phyloP scores from a whole-genome alignment of 192 early-diverging fungal species.

The Dissophora ornata region DNA sequence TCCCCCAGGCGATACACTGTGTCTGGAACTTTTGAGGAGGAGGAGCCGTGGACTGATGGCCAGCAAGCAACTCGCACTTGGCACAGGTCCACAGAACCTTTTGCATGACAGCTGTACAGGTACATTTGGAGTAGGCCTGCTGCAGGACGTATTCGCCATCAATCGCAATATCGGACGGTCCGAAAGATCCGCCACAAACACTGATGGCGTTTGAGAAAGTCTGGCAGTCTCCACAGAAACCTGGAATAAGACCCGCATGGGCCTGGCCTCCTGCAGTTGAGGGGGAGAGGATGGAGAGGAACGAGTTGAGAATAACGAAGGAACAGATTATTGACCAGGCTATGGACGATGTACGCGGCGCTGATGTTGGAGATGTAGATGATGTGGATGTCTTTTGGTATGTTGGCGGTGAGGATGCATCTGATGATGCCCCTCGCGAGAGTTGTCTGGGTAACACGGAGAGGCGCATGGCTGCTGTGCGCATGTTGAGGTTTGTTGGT shows the following conservation, averaged over 20 bases:
- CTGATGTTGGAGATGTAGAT: neutral
- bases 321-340: slow-evolving; percentile 29
- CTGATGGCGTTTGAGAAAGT: slow-evolving; percentile 42
- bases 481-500: no score
- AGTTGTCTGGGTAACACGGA: neutral
- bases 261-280: slow-evolving; percentile 23
- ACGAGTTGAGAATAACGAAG: slow-evolving; percentile 16
- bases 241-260: slow-evolving; percentile 13
- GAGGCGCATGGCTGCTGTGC: neutral
- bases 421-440: neutral
- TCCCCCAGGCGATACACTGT: slow-evolving; percentile 33
- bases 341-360: neutral
- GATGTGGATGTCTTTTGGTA: neutral
- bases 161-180: slow-evolving; percentile 28
- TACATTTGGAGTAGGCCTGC: slow-evolving; percentile 24
- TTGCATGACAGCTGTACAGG: slow-evolving; percentile 33
- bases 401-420: neutral
- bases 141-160: slow-evolving; percentile 24
- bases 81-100: slow-evolving; percentile 45
- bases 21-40: slow-evolving; percentile 48
- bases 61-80: slow-evolving; percentile 29
- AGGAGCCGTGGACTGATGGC: slow-evolving; percentile 16
- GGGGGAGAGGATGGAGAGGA: slow-evolving; percentile 25
- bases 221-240: slow-evolving; percentile 50
- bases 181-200: slow-evolving; percentile 37